Percentiles rank a stretch among this genome's conserved stretches.
phyloP scores from a whole-genome alignment of 768 basidiomycete genomes.

The Phaeolepiota aurea region DNA sequence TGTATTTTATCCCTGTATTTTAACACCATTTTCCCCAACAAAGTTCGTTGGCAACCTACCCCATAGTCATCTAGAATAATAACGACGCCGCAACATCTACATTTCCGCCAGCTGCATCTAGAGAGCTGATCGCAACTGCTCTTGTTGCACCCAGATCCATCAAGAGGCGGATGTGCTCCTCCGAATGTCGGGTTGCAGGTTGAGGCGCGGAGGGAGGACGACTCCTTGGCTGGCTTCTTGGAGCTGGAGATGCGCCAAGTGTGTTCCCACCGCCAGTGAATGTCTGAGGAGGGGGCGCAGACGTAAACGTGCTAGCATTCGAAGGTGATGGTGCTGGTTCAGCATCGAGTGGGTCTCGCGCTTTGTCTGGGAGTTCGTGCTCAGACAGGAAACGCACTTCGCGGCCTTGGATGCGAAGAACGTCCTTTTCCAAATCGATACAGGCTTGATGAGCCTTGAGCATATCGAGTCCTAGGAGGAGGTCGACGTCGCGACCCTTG shows the following conservation, averaged over 20 bases:
- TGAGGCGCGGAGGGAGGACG: conserved; percentile 14
- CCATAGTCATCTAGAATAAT: conserved; percentile 73
- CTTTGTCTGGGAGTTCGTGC: conserved; percentile 88
- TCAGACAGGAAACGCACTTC: conserved; percentile 88
- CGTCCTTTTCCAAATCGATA: conserved; percentile 87
- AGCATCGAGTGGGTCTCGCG: conserved; percentile 27
- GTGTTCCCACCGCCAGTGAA: conserved; percentile 71
- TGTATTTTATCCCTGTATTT: conserved; percentile 9
- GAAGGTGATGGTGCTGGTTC: conserved; percentile 11
- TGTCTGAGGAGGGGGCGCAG: conserved; percentile 9
- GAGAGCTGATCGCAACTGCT: conserved; percentile 66
- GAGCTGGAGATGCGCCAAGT: conserved; percentile 38
- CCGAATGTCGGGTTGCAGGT: conserved; percentile 35
- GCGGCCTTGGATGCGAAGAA: conserved; percentile 85
- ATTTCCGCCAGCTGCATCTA: conserved; percentile 80
- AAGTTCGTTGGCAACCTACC: no score
- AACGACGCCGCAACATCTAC: conserved; percentile 84
- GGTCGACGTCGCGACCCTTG: conserved; percentile 85
- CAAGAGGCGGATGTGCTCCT: conserved; percentile 53
- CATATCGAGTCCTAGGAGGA: conserved; percentile 99
- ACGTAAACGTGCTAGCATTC: conserved; percentile 11
- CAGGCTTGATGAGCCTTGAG: conserved; percentile 94
- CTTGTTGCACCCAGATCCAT: conserved; percentile 72
- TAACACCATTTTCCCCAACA: no score
- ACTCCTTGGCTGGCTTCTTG: conserved; percentile 10